Conservation (phyloP, 768 basidiomycete species). For the Xanthoconium stramineum region DNA sequence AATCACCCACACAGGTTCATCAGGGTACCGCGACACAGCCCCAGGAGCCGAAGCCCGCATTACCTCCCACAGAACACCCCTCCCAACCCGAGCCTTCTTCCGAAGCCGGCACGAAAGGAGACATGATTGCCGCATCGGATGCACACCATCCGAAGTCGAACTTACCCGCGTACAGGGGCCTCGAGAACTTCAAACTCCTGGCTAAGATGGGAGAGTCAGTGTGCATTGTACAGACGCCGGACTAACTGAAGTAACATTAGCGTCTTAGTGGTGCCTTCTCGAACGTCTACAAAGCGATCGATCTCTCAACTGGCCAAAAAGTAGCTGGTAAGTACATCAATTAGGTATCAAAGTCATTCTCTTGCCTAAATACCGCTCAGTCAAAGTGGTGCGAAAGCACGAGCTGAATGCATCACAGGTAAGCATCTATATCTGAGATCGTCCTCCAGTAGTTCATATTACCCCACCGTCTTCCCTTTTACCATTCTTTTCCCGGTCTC, state of each 20-base stretch:
- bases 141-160: conserved; percentile 68
- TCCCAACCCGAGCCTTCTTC: conserved; percentile 27
- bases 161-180: conserved; percentile 84
- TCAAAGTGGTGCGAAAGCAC: conserved; percentile 93
- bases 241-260: conserved; percentile 13
- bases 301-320: conserved; percentile 68
- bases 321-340: conserved; percentile 63
- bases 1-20: conserved; percentile 13
- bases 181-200: conserved; percentile 72
- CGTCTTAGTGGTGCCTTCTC: conserved; percentile 85
- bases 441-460: conserved; percentile 28
- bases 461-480: conserved; percentile 10
- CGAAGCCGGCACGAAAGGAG: conserved; percentile 10
- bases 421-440: conserved; percentile 35
- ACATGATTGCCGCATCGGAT: conserved; percentile 60
- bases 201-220: conserved; percentile 95
- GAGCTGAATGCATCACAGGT: conserved; percentile 92
- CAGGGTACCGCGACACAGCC: conserved; percentile 33
- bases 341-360: not conserved
- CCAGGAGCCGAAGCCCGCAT: conserved; percentile 36
- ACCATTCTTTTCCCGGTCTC: conserved; percentile 23
- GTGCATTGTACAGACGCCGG: not conserved
- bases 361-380: conserved; percentile 36
- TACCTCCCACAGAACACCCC: conserved; percentile 35
- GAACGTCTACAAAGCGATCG: conserved; percentile 93